These are phyloP conservation scores for Hypomontagnella monticulosa DNA, from an alignment of 495 filamentous ascomycete species.

Conservation along the genomic window DNA sequence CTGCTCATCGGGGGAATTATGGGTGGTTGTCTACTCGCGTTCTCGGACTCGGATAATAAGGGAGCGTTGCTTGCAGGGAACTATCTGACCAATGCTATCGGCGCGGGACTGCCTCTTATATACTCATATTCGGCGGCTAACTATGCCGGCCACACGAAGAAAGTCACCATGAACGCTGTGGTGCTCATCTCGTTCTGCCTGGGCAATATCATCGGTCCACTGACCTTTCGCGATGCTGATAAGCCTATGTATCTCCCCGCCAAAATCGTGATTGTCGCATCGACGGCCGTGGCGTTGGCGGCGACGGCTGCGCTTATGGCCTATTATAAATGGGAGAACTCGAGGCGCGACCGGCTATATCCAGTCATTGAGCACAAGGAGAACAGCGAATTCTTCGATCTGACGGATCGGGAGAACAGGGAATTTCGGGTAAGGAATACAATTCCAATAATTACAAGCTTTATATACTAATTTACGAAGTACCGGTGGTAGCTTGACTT, in stretches of 20 bases:
- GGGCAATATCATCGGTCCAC: conserved; percentile 44
- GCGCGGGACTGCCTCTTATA: conserved; percentile 31
- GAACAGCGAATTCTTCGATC: conserved; percentile 61
- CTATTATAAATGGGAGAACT: conserved; percentile 57
- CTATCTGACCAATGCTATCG: conserved; percentile 50
- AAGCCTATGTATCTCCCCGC: conserved; percentile 39
- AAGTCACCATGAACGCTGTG: conserved; percentile 42
- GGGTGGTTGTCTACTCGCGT: conserved; percentile 48
- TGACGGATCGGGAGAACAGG: conserved; percentile 66
- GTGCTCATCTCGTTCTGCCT: conserved; percentile 37
- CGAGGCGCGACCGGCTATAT: conserved; percentile 61
- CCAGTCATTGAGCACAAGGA: conserved; percentile 48
- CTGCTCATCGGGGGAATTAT: conserved; percentile 47
- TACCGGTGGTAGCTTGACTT: conserved; percentile 17
- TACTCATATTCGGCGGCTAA: conserved; percentile 41
- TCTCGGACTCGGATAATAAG: conserved; percentile 45
- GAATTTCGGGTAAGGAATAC: conserved; percentile 51
- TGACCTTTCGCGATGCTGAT: conserved; percentile 39
- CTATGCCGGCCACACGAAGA: conserved; percentile 44
- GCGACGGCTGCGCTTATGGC: conserved; percentile 49
- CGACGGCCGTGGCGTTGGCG: conserved; percentile 33
- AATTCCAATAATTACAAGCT: not conserved
- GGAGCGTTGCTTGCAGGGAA: conserved; percentile 51
- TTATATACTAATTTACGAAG: conserved; percentile 12
- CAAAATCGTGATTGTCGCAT: conserved; percentile 37